These are phyloP conservation scores for Puccinia hordei DNA, from an alignment of 1,284 basidiomycete species.

Conservation along the genomic window DNA sequence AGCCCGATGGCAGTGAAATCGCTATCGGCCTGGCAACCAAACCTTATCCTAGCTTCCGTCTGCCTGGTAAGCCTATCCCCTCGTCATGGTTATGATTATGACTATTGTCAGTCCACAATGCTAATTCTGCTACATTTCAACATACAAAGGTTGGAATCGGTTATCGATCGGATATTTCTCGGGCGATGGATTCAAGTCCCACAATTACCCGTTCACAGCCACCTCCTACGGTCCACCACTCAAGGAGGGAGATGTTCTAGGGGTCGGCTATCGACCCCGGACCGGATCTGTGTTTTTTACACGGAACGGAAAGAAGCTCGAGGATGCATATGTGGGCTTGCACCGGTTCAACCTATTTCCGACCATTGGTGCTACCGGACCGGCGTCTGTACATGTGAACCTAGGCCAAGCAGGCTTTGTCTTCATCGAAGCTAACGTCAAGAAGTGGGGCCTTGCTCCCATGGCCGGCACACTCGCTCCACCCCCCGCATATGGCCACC, in stretches of 20 bases:
- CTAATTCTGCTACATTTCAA: conserved; percentile 78
- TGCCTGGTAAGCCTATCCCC: conserved; percentile 64
- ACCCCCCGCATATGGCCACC: conserved; percentile 90
- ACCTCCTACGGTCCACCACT: conserved; percentile 80
- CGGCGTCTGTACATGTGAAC: conserved; percentile 91
- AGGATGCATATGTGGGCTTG: conserved; percentile 87
- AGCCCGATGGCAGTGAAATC: conserved; percentile 77
- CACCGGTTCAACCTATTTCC: conserved; percentile 89
- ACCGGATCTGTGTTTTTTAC: conserved; percentile 97
- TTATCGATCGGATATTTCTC: conserved; percentile 96
- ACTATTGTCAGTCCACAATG: conserved; percentile 58
- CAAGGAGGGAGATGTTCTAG: conserved; percentile 90
- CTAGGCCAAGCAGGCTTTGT: conserved; percentile 94
- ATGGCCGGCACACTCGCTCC: conserved; percentile 92
- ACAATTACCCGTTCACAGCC: conserved; percentile 93
- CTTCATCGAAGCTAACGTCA: conserved; percentile 96
- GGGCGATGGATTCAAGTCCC: conserved; percentile 87
- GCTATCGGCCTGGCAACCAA: conserved; percentile 90
- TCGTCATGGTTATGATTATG: background rate
- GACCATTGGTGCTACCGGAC: conserved; percentile 87
- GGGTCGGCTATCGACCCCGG: conserved; percentile 87
- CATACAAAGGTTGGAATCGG: conserved; percentile 69
- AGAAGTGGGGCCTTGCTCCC: conserved; percentile 95
- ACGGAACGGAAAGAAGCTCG: conserved; percentile 88
- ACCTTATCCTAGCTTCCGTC: conserved; percentile 86